phyloP scores from a whole-genome alignment of 2,329 filamentous ascomycete species.

The Paecilomyces variotii region DNA sequence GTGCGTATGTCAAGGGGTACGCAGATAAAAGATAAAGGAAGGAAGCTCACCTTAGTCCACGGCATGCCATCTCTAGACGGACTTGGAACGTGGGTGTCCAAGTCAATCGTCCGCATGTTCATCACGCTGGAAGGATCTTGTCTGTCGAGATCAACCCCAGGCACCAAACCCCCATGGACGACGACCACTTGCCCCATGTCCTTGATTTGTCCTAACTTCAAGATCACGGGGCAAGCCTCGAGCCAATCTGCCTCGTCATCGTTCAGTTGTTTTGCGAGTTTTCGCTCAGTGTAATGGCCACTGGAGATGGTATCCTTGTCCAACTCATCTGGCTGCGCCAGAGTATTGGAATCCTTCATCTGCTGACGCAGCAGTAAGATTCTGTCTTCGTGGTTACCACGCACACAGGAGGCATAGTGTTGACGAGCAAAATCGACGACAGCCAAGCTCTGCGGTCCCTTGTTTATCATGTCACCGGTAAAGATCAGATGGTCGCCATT shows the following conservation, averaged over 20 bases:
- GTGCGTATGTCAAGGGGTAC: not conserved
- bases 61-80: slow-evolving; percentile 46
- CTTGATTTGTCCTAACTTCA: slow-evolving; percentile 59
- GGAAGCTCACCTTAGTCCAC: slow-evolving; percentile 52
- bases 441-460: slow-evolving; percentile 73
- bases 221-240: slow-evolving; percentile 64
- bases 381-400: slow-evolving; percentile 88
- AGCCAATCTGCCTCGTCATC: slow-evolving; percentile 62
- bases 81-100: slow-evolving; percentile 52
- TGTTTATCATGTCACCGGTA: slow-evolving; percentile 72
- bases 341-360: slow-evolving; percentile 21
- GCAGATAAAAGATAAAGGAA: not conserved
- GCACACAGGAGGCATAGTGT: slow-evolving; percentile 69
- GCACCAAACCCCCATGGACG: slow-evolving; percentile 80
- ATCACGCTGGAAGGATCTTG: slow-evolving; percentile 77
- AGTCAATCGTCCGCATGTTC: slow-evolving; percentile 80
- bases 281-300: slow-evolving; percentile 34
- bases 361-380: slow-evolving; percentile 60
- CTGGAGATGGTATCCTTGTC: slow-evolving; percentile 24
- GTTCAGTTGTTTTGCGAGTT: slow-evolving; percentile 50
- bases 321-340: slow-evolving; percentile 8
- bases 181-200: slow-evolving; percentile 59
- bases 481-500: slow-evolving; percentile 66
- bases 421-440: slow-evolving; percentile 69
- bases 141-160: slow-evolving; percentile 59